Evolutionary conservation across 2,329 filamentous ascomycete species (phyloP).

Genomic region (Verticillium nonalfalfae): DNA sequence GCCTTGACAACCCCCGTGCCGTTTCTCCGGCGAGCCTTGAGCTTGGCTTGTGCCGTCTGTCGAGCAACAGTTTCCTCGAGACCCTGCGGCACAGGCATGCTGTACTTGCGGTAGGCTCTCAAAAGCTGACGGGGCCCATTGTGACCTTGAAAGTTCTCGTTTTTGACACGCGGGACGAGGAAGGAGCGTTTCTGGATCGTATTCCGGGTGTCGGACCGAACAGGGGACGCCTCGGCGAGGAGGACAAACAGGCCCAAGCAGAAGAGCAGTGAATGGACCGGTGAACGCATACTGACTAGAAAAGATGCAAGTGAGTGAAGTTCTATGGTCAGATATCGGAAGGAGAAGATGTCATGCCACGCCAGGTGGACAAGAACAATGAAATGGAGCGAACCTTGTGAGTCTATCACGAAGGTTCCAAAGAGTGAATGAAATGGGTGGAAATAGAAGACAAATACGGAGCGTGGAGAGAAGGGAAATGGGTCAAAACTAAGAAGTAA

Average conservation of each 20-base stretch:
- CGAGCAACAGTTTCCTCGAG: conserved; percentile 21
- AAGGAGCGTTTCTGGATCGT: conserved; percentile 45
- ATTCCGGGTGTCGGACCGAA: conserved; percentile 20
- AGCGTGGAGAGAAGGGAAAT: not conserved
- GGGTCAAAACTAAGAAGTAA: conserved; percentile 1
- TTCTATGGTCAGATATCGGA: not conserved
- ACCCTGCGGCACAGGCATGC: conserved; percentile 40
- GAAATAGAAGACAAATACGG: not conserved
- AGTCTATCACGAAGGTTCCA: not conserved
- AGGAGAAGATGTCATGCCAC: conserved; percentile 3
- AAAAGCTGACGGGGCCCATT: conserved; percentile 57
- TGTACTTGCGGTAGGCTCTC: conserved; percentile 64
- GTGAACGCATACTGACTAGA: conserved; percentile 5
- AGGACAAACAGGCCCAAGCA: conserved; percentile 8
- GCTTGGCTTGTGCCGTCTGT: conserved; percentile 3
- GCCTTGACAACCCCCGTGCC: conserved; percentile 53
- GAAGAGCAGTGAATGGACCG: conserved; percentile 7
- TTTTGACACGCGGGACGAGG: conserved; percentile 51
- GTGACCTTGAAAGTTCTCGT: conserved; percentile 43
- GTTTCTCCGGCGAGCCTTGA: conserved; percentile 3
- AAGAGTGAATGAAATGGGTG: not conserved
- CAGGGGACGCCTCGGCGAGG: conserved; percentile 18
- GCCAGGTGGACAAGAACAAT: conserved; percentile 7
- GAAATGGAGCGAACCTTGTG: not conserved
- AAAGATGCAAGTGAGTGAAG: not conserved